Evolutionary conservation across 2,329 filamentous ascomycete genomes (phyloP), one percentile per base, ranked within the genome.

Genomic region (Pseudogymnoascus pannorum): DNA sequence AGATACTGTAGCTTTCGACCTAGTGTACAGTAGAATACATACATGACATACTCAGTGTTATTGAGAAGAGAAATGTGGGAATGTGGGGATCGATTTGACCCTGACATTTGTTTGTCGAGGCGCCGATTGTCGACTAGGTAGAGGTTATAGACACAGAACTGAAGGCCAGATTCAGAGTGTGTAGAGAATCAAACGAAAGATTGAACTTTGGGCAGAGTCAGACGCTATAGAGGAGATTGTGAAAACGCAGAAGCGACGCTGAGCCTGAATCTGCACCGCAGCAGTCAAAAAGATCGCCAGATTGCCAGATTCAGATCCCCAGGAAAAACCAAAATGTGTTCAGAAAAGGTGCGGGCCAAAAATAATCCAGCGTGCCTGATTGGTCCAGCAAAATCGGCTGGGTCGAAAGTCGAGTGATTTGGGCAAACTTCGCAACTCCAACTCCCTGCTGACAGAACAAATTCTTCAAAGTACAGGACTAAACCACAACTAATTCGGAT

Each of bases 221-320:
- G 57, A 59, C 31, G 57, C 29, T 59, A 40, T n/a, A 35, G 54
- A 58, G 57, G 57, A 58, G 57, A 36, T 42, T 42, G 29, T 59
- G 29, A 38, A 38, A 59, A 38, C 57, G 20, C 7, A 59, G 57
- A 59, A 14, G 33, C 22, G 16, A 59, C 16, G 20, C 31, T 44
- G 14, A 48, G 35, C 57, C 33, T 11, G 8, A 59, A 36, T 14
- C 57, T 22, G 16, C 16, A 40, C 57, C 4, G 4, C n/a, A 16
- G 16, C 4, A 59, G 57, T n/a, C 20, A 59, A 59, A 59, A 59
- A 59, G 57, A 59, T 59, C 31, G 33, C 31, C 3, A 29, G 26
- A 29, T 29, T 29, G 26, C 26, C 26, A 29, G 26, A 29, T 29
- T 29, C 26, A 59, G 57, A 59, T 59, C 31, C 11, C 31, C 3